phyloP scores from a whole-genome alignment of 768 basidiomycete genomes.

The Termitomyces sp. region DNA sequence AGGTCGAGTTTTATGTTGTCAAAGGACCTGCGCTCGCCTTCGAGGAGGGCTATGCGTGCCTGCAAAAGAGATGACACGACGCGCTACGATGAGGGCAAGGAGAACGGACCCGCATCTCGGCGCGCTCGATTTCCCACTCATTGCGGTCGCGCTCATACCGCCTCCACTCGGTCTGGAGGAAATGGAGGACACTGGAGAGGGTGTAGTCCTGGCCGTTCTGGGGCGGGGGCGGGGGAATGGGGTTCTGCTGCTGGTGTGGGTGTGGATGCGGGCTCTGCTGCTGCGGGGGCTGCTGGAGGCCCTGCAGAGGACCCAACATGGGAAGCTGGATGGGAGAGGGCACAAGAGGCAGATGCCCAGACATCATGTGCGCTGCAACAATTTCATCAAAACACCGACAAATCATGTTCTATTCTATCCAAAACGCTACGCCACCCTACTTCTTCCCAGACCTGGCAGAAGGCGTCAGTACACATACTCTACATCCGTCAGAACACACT shows the following conservation, averaged over 20 bases:
- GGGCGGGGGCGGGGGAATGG: constrained; percentile 71
- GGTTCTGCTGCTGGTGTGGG: constrained; percentile 43
- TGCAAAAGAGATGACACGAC: constrained; percentile 34
- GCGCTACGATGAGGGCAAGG: constrained; percentile 21
- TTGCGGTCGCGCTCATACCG: constrained; percentile 97
- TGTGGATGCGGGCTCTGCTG: constrained; percentile 57
- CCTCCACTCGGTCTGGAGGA: constrained; percentile 97
- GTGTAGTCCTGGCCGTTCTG: constrained; percentile 91
- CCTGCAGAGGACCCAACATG: constrained; percentile 74
- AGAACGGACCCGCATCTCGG: constrained; percentile 91
- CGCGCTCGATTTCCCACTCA: constrained; percentile 99
- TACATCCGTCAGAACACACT: constrained; percentile 48
- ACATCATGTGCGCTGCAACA: constrained; percentile 20
- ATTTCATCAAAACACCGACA: constrained; percentile 37
- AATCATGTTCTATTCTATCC: constrained; percentile 33
- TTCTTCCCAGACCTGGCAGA: constrained; percentile 67
- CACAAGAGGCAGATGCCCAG: constrained; percentile 19
- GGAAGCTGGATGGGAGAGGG: constrained; percentile 44
- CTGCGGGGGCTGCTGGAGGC: constrained; percentile 59
- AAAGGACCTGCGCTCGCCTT: constrained; percentile 94
- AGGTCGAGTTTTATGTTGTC: constrained; percentile 97
- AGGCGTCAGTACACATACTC: constrained; percentile 3
- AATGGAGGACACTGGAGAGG: constrained; percentile 93
- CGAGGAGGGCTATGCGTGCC: constrained; percentile 96
- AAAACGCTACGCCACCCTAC: constrained; percentile 26